A percentile compares a stretch with the other conserved stretches of the same genome.
Evolutionary conservation across 2,329 filamentous ascomycete genomes (phyloP).

Genomic region (Rutstroemia sp.): DNA sequence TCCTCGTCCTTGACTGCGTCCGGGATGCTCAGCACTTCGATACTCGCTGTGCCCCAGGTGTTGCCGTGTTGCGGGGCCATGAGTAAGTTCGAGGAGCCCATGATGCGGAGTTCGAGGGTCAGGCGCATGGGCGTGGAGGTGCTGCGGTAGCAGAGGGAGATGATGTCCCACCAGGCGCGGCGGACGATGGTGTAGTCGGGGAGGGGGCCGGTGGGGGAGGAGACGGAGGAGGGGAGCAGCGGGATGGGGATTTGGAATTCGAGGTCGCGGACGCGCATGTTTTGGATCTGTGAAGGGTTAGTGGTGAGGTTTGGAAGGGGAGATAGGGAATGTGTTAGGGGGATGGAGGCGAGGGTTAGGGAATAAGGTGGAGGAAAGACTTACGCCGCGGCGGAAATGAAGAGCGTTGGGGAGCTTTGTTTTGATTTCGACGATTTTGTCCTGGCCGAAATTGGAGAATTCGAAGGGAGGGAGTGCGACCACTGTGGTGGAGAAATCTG

Average conservation of each 20-base stretch:
- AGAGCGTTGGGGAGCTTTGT: conserved; percentile 37
- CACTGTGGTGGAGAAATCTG: background rate
- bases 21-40: conserved; percentile 37
- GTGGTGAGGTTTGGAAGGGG: background rate
- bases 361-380: background rate
- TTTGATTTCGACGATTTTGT: conserved; percentile 29
- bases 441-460: conserved; percentile 15
- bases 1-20: conserved; percentile 31
- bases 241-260: conserved; percentile 40
- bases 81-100: conserved; percentile 34
- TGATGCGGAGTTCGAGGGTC: conserved; percentile 38
- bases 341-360: too few species aligned
- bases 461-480: conserved; percentile 10
- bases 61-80: conserved; percentile 39
- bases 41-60: conserved; percentile 34
- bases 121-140: conserved; percentile 35
- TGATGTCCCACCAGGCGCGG: conserved; percentile 44
- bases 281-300: conserved; percentile 30
- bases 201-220: conserved; percentile 15
- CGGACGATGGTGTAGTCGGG: conserved; percentile 37
- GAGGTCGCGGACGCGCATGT: conserved; percentile 38
- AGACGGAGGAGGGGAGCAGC: conserved; percentile 23
- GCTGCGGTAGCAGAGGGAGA: conserved; percentile 36
- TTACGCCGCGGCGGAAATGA: conserved; percentile 39
- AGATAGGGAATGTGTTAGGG: too few species aligned